phyloP scores from a whole-genome alignment of 78 protist genomes.

The Dictyostelium firmibasis region DNA sequence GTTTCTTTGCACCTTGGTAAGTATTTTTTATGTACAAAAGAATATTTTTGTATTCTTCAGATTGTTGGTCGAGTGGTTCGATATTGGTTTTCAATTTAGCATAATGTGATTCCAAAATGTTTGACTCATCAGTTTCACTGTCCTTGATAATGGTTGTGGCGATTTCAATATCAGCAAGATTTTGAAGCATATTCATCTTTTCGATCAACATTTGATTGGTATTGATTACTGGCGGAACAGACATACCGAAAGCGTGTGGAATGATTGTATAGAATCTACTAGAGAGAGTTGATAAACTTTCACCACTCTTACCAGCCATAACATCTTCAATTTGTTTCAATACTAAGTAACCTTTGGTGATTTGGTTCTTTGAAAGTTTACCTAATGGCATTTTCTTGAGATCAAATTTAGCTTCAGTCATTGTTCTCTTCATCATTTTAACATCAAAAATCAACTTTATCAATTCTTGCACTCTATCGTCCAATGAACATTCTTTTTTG shows the following conservation, averaged over 20 bases:
- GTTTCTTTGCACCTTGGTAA: conserved; percentile 28
- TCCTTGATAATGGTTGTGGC: conserved; percentile 70
- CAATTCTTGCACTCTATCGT: conserved; percentile 73
- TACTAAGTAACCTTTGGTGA: conserved; percentile 74
- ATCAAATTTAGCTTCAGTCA: conserved; percentile 86
- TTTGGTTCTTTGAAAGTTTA: conserved; percentile 65
- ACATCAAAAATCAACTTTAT: conserved; percentile 83
- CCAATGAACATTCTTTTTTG: conserved; percentile 42
- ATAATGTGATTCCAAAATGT: conserved; percentile 81
- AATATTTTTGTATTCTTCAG: conserved; percentile 34
- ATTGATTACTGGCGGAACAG: conserved; percentile 49
- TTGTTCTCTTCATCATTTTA: conserved; percentile 79
- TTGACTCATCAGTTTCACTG: conserved; percentile 39
- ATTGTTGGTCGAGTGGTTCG: conserved; percentile 33
- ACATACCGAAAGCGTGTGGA: conserved; percentile 77
- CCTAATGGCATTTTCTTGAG: conserved; percentile 90
- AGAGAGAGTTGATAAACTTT: conserved; percentile 28
- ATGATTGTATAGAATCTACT: conserved; percentile 82
- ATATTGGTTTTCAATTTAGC: conserved; percentile 74
- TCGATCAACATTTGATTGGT: conserved; percentile 24
- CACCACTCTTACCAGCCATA: conserved; percentile 1
- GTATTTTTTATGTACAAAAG: conserved; percentile 54
- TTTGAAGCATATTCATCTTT: conserved; percentile 68
- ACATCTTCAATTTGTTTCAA: conserved; percentile 66
- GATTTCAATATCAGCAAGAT: conserved; percentile 85